Evolutionary conservation across 2,329 filamentous ascomycete species (phyloP).

Genomic region (Monosporascus sp.): DNA sequence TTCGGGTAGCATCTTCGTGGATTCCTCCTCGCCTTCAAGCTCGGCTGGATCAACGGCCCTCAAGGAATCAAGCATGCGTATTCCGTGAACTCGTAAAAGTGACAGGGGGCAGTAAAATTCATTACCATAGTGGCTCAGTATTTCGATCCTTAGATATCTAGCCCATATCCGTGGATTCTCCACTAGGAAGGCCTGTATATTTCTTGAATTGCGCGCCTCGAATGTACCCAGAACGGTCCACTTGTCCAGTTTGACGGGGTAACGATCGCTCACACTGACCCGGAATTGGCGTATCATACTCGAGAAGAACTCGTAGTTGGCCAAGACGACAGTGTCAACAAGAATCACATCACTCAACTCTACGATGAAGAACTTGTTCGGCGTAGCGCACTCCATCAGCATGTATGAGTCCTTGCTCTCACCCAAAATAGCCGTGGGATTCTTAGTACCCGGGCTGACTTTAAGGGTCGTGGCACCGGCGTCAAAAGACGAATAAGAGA

Average conservation of each 20-base stretch:
- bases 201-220: slow-evolving; percentile 85
- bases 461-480: slow-evolving; percentile 92
- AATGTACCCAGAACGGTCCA: slow-evolving; percentile 88
- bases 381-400: slow-evolving; percentile 81
- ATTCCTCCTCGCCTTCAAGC: slow-evolving; percentile 55
- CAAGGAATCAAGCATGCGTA: slow-evolving; percentile 91
- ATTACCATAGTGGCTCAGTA: slow-evolving; percentile 88
- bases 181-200: slow-evolving; percentile 92
- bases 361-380: slow-evolving; percentile 91
- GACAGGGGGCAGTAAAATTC: slow-evolving; percentile 96
- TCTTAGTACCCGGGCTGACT: slow-evolving; percentile 80
- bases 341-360: slow-evolving; percentile 84
- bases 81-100: slow-evolving; percentile 85
- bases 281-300: slow-evolving; percentile 91
- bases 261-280: slow-evolving; percentile 89
- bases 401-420: slow-evolving; percentile 99
- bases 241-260: slow-evolving; percentile 85
- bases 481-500: slow-evolving; percentile 97
- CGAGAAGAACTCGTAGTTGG: slow-evolving; percentile 98
- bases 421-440: slow-evolving; percentile 79
- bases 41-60: slow-evolving; percentile 70
- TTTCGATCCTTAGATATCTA: slow-evolving; percentile 86
- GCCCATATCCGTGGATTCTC: slow-evolving; percentile 95
- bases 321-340: slow-evolving; percentile 93
- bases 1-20: slow-evolving; percentile 23